These are phyloP conservation scores for Serendipita sp. DNA, from an alignment of 1,284 basidiomycete species.

Conservation along the genomic window DNA sequence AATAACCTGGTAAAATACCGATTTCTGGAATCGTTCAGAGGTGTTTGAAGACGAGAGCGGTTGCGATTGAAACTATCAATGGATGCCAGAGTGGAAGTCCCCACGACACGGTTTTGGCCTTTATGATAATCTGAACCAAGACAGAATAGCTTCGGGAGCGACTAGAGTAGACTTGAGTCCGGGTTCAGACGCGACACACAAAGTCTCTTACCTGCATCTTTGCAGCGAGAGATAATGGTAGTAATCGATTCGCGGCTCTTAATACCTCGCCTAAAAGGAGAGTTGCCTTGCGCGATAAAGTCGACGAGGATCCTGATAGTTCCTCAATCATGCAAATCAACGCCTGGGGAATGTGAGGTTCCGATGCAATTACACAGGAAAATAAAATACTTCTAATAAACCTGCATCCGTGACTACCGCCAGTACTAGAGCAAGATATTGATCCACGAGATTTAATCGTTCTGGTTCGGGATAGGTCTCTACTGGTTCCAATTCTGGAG, in stretches of 20 bases:
- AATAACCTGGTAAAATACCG: constrained; percentile 27
- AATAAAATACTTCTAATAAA: constrained; percentile 56
- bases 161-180: constrained; percentile 27
- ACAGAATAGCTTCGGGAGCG: constrained; percentile 74
- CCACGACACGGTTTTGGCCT: constrained; percentile 65
- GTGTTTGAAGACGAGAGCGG: constrained; percentile 47
- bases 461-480: constrained; percentile 37
- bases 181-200: background rate
- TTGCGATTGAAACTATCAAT: constrained; percentile 90
- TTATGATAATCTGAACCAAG: constrained; percentile 66
- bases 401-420: constrained; percentile 80
- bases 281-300: constrained; percentile 74
- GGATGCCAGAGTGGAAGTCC: constrained; percentile 70
- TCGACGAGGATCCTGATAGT: constrained; percentile 42
- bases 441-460: constrained; percentile 74
- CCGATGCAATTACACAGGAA: background rate
- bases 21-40: constrained; percentile 39
- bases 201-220: constrained; percentile 52
- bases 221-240: constrained; percentile 75
- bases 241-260: constrained; percentile 72
- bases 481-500: constrained; percentile 15
- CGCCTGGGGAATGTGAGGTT: constrained; percentile 37
- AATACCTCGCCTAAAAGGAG: constrained; percentile 85
- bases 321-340: constrained; percentile 75
- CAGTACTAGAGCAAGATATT: constrained; percentile 84